Base-by-base conservation (phyloP, 768 basidiomycete genomes). In the Calvatia gigantea region DNA sequence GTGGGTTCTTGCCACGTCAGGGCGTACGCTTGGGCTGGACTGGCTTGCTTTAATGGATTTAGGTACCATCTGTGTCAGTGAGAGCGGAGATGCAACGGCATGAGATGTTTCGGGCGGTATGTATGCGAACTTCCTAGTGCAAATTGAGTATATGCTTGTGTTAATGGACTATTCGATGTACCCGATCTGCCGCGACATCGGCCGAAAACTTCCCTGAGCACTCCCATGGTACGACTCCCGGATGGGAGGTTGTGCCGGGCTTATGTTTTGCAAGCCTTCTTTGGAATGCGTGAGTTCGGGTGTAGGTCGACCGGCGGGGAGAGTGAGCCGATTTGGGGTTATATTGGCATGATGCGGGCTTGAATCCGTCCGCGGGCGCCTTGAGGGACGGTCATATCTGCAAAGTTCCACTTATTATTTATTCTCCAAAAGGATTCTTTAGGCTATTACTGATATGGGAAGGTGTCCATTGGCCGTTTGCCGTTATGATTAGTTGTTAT, bases 91-190 rank as follows among this genome's bases (percentile, higher is more conserved):
- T 2, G 69, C 61, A 32, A 73, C 74, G 49, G 64, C 67, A 55
- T 75, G 79, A 39, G 75, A 67, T 31, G 72, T 75, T 17, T 75
- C 72, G 21, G 79, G 75, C 21, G 79, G 78, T 4, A 67, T 70
- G 66, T 87, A 91, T n/a, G 82, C 80, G 65, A 83, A 91, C 68
- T 86, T 81, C 57, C 89, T 91, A 49, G 28, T 49, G 61, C 15
- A 43, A 49, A 27, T 52, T 61, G 27, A 66, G 47, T 61, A 65
- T 62, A 69, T 64, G 65, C 60, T 42, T 28, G 19, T 12, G 28
- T 14, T 39, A 33, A 4, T 19, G 23, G 19, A 23, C 8, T 7
- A 6, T 21, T 25, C 4, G 11, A 45, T 27, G 4, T 15, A 55
- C 54, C 47, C 47, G 12, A 56, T 56, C 28, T 56, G 54, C 15